A percentile compares a stretch with the other conserved stretches of the same genome.
These are phyloP conservation scores for Ganoderma meredithae DNA, from an alignment of 1,284 basidiomycete species.

Conservation along the genomic window DNA sequence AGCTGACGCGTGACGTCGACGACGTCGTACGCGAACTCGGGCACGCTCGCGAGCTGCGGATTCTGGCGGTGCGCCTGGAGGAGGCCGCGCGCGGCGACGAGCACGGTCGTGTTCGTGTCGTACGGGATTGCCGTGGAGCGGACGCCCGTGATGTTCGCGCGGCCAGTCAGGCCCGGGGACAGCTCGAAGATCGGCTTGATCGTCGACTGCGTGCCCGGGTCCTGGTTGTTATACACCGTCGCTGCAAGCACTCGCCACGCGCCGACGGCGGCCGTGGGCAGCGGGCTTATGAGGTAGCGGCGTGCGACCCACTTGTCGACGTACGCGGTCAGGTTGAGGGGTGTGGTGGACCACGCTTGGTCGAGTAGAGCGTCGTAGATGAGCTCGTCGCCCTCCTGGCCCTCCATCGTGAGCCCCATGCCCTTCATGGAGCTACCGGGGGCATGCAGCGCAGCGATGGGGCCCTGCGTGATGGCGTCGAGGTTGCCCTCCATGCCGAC, in stretches of 20 bases:
- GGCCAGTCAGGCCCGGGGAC: conserved; percentile 43
- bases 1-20: conserved; percentile 52
- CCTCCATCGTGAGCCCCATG: conserved; percentile 51
- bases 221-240: conserved; percentile 49
- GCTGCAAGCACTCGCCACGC: conserved; percentile 49
- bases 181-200: conserved; percentile 52
- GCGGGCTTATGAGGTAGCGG: conserved; percentile 42
- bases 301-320: conserved; percentile 46
- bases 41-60: conserved; percentile 34
- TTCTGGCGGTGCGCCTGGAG: conserved; percentile 39
- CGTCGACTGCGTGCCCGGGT: conserved; percentile 45
- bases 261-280: conserved; percentile 39
- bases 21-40: conserved; percentile 51
- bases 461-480: conserved; percentile 43
- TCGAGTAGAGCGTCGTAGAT: conserved; percentile 53
- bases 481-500: conserved; percentile 53
- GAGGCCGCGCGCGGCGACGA: conserved; percentile 46
- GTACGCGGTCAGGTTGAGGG: conserved; percentile 44
- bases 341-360: conserved; percentile 48
- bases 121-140: conserved; percentile 49
- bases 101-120: conserved; percentile 46
- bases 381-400: conserved; percentile 54
- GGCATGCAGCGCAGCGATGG: conserved; percentile 42
- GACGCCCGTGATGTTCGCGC: conserved; percentile 44
- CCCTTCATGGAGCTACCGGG: conserved; percentile 48